Evolutionary conservation across 139 green algal species (phyloP).

Genomic region (Penium margaritaceum): DNA sequence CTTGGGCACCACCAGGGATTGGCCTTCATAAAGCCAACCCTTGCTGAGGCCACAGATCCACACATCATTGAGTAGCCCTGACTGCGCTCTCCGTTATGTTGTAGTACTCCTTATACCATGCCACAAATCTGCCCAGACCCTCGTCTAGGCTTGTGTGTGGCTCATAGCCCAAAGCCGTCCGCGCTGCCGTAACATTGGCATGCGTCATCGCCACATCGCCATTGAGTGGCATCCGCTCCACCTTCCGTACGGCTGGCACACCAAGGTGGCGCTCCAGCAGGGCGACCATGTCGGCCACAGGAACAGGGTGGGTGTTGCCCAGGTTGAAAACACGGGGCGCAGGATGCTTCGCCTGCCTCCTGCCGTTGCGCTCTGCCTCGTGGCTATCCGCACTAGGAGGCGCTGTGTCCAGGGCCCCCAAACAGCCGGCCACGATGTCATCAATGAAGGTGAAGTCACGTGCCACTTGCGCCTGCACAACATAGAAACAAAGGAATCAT

Average conservation of each 20-base stretch:
- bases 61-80: too few relatives aligned
- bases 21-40: too few relatives aligned
- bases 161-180: constrained; percentile 51
- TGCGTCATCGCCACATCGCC: constrained; percentile 71
- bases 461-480: too few relatives aligned
- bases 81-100: too few relatives aligned
- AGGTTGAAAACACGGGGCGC: constrained; percentile 60
- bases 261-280: constrained; percentile 57
- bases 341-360: constrained; percentile 21
- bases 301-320: constrained; percentile 66
- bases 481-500: too few relatives aligned
- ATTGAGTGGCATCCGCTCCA: constrained; percentile 56
- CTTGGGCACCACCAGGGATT: too few relatives aligned
- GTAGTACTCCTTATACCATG: constrained; percentile 59
- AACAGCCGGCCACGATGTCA: constrained; percentile 29
- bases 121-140: constrained; percentile 59
- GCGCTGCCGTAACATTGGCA: constrained; percentile 62
- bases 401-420: constrained; percentile 41
- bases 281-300: constrained; percentile 59
- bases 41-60: too few relatives aligned
- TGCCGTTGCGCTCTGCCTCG: constrained; percentile 25
- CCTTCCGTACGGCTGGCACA: constrained; percentile 48
- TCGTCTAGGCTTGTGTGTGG: constrained; percentile 44
- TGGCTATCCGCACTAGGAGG: constrained; percentile 30
- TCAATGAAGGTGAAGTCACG: constrained; percentile 43